Percentiles rank a stretch among this genome's conserved stretches.
These are phyloP conservation scores for Penicillium mononematosum DNA, from an alignment of 495 filamentous ascomycete genomes.

Conservation along the genomic window DNA sequence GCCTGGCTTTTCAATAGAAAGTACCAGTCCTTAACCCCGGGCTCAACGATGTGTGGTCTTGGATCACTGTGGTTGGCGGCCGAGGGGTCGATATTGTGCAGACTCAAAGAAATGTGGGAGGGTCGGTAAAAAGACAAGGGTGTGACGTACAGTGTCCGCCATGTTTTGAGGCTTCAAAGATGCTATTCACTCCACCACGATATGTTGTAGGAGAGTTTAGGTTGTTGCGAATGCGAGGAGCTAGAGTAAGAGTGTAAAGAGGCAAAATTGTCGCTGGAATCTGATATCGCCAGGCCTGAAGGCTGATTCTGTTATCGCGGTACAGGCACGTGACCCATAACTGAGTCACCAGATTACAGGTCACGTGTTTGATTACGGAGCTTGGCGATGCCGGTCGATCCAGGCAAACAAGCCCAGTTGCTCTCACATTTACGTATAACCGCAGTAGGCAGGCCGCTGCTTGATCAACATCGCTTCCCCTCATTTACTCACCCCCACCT, in stretches of 20 bases:
- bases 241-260: slow-evolving; percentile 14
- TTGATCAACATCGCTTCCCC: slow-evolving; percentile 16
- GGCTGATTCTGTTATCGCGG: slow-evolving; percentile 39
- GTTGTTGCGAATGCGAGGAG: background rate
- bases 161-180: slow-evolving; percentile 27
- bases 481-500: slow-evolving; percentile 5
- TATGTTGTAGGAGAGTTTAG: background rate
- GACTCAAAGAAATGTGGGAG: slow-evolving; percentile 46
- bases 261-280: slow-evolving; percentile 26
- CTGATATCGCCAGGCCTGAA: slow-evolving; percentile 32
- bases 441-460: slow-evolving; percentile 46
- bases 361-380: slow-evolving; percentile 19
- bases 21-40: slow-evolving; percentile 1
- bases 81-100: slow-evolving; percentile 32
- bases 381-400: slow-evolving; percentile 11
- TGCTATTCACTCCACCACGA: slow-evolving; percentile 22
- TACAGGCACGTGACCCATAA: slow-evolving; percentile 26
- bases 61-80: slow-evolving; percentile 17
- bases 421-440: slow-evolving; percentile 20
- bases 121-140: slow-evolving; percentile 42
- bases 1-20: background rate
- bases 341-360: slow-evolving; percentile 23
- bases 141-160: slow-evolving; percentile 56
- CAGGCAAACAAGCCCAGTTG: slow-evolving; percentile 18
- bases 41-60: slow-evolving; percentile 13